Base-by-base conservation (phyloP, 805 yeast species). In the Cyberlindnera saturnus region DNA sequence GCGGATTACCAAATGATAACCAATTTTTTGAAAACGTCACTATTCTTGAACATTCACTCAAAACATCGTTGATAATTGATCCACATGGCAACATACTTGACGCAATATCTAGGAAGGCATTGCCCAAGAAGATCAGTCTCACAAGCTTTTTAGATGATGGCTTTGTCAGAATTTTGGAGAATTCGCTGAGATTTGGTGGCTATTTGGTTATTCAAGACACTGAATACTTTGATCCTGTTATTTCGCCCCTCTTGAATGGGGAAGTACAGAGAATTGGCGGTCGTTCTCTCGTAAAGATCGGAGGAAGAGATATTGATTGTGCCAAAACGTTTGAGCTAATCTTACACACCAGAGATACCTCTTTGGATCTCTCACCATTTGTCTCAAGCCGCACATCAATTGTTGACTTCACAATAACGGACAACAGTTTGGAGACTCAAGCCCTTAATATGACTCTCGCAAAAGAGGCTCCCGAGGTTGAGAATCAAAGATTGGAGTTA, bases 131-230 rank as follows among this genome's bases (percentile, higher is more conserved):
- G 41, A 52, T 81, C 6, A 62, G 72, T 3, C 57, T 79, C 0
- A 77, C 95, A 0, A 85, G 95, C 53, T 86, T 91, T 55, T 61
- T 83, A 36, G 88, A 85, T 52, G 74, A 70, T 5, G 76, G 82
- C 0, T 86, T 81, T 57, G 58, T 74, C 3, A 81, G 79, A 49
- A 83, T 78, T 35, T 56, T 91, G 14, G 96, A 89, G 57, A 84
- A 87, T 53, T 82, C 95, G 0, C 58, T 90, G 23, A 68, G 93
- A 49, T 90, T 90, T 69, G 97, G 98, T 5, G 88, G 86, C 3
- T 53, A 75, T 1, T 65, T 91, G 7, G 56, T 90, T 13, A 71
- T 91, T 15, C 78, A 78, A 50, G 91, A 91, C 63, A 89, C 90
- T 4, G 97, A 91, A 55, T 65, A 73, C 50, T 81, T 75, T 55